Percentiles rank a stretch among this genome's conserved stretches.
These are phyloP conservation scores for Tricladium varicosporioides DNA, from an alignment of 2,329 filamentous ascomycete genomes.

Conservation along the genomic window DNA sequence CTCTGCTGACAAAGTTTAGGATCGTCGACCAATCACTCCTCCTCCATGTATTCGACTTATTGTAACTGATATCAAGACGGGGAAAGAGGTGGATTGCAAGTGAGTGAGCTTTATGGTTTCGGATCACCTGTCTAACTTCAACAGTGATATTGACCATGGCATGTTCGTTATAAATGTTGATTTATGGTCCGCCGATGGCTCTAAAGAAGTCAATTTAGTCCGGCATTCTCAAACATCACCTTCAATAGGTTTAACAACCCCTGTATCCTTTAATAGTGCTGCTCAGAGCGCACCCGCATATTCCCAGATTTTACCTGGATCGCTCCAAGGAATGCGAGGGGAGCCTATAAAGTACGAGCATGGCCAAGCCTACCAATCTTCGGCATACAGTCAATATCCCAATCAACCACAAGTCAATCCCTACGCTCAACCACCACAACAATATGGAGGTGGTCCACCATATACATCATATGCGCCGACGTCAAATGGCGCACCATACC, in stretches of 20 bases:
- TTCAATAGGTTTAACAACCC: conserved; percentile 78
- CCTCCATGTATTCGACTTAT: conserved; percentile 87
- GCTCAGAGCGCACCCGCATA: conserved; percentile 36
- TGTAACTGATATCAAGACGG: conserved; percentile 70
- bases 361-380: conserved; percentile 17
- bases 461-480: conserved; percentile 21
- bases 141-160: conserved; percentile 65
- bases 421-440: conserved; percentile 21
- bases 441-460: conserved; percentile 22
- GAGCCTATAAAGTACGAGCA: conserved; percentile 17
- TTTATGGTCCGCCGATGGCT: conserved; percentile 61
- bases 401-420: conserved; percentile 27
- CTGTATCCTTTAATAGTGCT: conserved; percentile 69
- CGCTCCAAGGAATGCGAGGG: conserved; percentile 7
- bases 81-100: conserved; percentile 82
- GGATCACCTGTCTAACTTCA: background rate
- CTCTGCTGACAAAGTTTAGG: conserved; percentile 48
- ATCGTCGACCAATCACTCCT: conserved; percentile 92
- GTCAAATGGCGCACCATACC: conserved; percentile 24
- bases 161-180: conserved; percentile 70
- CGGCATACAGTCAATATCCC: conserved; percentile 25
- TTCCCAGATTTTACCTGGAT: conserved; percentile 23
- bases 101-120: conserved; percentile 42
- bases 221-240: conserved; percentile 64
- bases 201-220: conserved; percentile 66